Conservation (phyloP, 371 early-diverging fungal species). For the Rhizopus microsporus region DNA sequence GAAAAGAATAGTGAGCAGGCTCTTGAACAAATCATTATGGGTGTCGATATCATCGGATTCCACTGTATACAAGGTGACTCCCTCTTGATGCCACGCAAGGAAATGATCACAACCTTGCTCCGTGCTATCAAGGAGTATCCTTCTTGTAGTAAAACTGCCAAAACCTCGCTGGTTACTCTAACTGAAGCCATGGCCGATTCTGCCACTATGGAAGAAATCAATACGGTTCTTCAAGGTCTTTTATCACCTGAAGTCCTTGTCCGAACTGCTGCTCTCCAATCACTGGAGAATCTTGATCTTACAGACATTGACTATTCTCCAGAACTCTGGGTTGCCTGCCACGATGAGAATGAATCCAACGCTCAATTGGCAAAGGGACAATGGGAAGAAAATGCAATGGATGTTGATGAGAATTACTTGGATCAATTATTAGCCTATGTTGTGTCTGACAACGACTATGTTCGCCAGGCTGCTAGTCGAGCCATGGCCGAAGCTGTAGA, state of each 20-base stretch:
- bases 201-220: conserved; percentile 54
- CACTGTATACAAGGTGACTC: conserved; percentile 61
- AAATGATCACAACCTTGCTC: conserved; percentile 73
- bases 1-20: conserved; percentile 54
- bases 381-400: conserved; percentile 81
- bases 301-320: conserved; percentile 65
- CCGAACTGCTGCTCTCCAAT: conserved; percentile 77
- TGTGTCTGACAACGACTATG: conserved; percentile 58
- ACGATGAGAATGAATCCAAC: conserved; percentile 71
- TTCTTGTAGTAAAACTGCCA: conserved; percentile 62
- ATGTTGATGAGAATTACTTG: conserved; percentile 55
- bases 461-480: conserved; percentile 72
- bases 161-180: conserved; percentile 62
- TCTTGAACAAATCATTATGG: conserved; percentile 76
- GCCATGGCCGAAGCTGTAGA: conserved; percentile 69
- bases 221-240: conserved; percentile 72
- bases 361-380: conserved; percentile 68
- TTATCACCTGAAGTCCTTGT: conserved; percentile 75
- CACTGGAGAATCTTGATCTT: conserved; percentile 70
- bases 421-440: conserved; percentile 55
- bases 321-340: conserved; percentile 69
- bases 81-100: conserved; percentile 66
- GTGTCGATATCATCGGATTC: conserved; percentile 74
- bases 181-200: conserved; percentile 72
- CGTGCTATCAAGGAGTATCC: conserved; percentile 72